phyloP scores from a whole-genome alignment of 2,329 filamentous ascomycete species.

The Lasiodiplodia hormozganensis region DNA sequence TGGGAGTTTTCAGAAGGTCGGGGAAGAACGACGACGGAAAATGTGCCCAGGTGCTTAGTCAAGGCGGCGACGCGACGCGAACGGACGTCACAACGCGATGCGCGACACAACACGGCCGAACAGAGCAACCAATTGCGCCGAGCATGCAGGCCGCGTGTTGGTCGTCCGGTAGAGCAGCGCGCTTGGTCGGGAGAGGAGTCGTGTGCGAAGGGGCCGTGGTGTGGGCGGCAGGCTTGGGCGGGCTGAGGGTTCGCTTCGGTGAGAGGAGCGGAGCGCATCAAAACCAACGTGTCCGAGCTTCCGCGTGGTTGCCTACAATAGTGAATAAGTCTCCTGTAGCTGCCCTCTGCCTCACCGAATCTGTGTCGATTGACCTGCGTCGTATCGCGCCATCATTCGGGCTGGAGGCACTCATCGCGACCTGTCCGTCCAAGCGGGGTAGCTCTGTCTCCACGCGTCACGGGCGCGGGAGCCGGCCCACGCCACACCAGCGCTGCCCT shows the following conservation, averaged over 20 bases:
- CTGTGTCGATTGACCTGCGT: conserved; percentile 14
- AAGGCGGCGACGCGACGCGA: conserved; percentile 26
- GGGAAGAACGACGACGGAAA: conserved; percentile 29
- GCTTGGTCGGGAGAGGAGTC: conserved; percentile 67
- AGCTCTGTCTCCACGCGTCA: conserved; percentile 15
- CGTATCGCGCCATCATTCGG: conserved; percentile 17
- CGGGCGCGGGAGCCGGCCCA: not conserved
- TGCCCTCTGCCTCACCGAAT: conserved; percentile 18
- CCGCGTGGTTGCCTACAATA: conserved; percentile 17
- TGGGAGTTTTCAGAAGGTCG: conserved; percentile 30
- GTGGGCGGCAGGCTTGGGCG: conserved; percentile 15
- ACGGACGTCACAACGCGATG: conserved; percentile 24
- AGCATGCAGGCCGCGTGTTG: conserved; percentile 15
- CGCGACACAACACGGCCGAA: conserved; percentile 23
- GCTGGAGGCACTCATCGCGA: not conserved
- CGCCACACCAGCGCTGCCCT: conserved; percentile 5
- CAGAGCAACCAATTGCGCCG: conserved; percentile 20
- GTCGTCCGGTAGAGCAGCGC: conserved; percentile 8
- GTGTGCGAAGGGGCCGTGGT: conserved; percentile 76
- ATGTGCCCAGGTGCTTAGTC: conserved; percentile 28
- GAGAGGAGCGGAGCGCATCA: conserved; percentile 15
- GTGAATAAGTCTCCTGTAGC: conserved; percentile 4
- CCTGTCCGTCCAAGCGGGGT: conserved; percentile 22
- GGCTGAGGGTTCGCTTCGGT: conserved; percentile 21
- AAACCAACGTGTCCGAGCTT: conserved; percentile 21